A percentile compares a stretch with the other conserved stretches of the same genome.
These are phyloP conservation scores for Syzygium grande DNA, from an alignment of 345 rosid genomes.

Conservation along the genomic window DNA sequence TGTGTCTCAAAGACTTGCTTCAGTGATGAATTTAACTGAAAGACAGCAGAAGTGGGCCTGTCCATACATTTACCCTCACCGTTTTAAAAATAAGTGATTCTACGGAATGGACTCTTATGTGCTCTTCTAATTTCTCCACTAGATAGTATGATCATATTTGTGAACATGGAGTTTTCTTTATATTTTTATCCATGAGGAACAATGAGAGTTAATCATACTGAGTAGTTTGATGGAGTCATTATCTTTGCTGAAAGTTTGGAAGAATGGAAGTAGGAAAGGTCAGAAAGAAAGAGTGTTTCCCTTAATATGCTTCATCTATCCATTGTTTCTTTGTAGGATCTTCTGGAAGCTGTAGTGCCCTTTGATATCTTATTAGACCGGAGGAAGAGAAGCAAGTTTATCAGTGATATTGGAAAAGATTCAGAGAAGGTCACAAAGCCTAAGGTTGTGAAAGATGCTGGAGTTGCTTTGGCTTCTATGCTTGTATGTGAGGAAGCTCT, in stretches of 20 bases:
- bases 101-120: background rate
- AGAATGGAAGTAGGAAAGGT: background rate
- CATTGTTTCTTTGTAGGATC: conserved; percentile 34
- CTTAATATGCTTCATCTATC: background rate
- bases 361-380: conserved; percentile 57
- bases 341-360: conserved; percentile 69
- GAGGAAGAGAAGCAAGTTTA: conserved; percentile 37
- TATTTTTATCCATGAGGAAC: background rate
- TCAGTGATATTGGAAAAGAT: conserved; percentile 30
- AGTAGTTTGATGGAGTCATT: background rate
- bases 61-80: background rate
- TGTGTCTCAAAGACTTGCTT: background rate
- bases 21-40: background rate
- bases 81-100: background rate
- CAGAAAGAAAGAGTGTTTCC: background rate
- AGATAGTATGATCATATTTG: background rate
- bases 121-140: background rate
- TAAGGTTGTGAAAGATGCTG: conserved; percentile 62
- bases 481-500: conserved; percentile 59
- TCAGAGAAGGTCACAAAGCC: conserved; percentile 25
- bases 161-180: background rate
- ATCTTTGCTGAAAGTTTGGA: background rate
- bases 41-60: background rate
- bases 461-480: conserved; percentile 59
- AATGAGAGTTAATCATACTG: background rate